These are phyloP conservation scores for Eucalyptus sideroxylon DNA, from an alignment of 345 rosid genomes.

Conservation along the genomic window DNA sequence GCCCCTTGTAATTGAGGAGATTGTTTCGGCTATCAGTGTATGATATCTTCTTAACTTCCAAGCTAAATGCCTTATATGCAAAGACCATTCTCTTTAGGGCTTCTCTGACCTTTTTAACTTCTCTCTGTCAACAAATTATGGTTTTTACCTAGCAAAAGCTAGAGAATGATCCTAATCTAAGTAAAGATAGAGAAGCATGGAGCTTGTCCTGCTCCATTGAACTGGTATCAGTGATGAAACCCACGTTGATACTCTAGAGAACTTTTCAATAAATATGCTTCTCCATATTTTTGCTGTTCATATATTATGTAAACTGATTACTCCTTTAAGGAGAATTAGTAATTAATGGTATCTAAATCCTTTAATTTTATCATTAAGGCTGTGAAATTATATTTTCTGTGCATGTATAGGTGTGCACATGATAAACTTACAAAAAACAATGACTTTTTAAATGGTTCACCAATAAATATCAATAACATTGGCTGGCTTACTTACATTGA, in stretches of 20 bases:
- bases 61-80: not conserved
- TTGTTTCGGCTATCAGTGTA: constrained; percentile 23
- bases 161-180: not conserved
- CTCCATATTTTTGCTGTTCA: not conserved
- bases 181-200: not conserved
- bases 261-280: not conserved
- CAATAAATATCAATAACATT: no score
- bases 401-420: not conserved
- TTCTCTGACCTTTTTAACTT: not conserved
- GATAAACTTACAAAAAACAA: not conserved
- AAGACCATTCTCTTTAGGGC: not conserved
- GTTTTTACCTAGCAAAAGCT: not conserved
- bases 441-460: not conserved
- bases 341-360: not conserved
- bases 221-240: not conserved
- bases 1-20: constrained; percentile 14
- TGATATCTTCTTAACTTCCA: not conserved
- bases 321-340: not conserved
- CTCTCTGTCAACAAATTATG: not conserved
- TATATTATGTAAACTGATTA: not conserved
- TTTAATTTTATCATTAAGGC: not conserved
- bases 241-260: no score
- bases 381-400: not conserved
- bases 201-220: not conserved
- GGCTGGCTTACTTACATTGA: not conserved